Base-by-base conservation (phyloP, 768 basidiomycete genomes). In the Pleurotus djamor region DNA sequence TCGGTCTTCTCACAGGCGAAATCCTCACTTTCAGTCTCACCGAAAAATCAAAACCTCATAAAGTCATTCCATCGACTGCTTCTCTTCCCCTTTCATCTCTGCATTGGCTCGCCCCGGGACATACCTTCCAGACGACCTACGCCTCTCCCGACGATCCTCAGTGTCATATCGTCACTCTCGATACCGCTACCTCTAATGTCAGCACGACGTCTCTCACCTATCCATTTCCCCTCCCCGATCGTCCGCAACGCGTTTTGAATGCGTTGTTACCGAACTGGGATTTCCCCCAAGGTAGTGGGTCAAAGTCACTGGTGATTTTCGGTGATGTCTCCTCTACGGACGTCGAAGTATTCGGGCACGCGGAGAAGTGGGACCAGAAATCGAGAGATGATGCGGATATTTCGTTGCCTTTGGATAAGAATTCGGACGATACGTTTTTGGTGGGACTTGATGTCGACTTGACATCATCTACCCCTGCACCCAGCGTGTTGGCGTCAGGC, bases 1-100 rank as follows among this genome's bases (percentile, higher is more conserved):
- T 94, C 48, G 92, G 88, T 21, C 72, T 92, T 13, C 82, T 82
- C 63, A 79, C 77, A 16, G 91, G 91, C 2, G 87, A 88, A 57
- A 86, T 93, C 41, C 68, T 90, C 44, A 85, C 89, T 0, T 92
- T 84, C 67, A 77, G 81, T 41, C 79, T 87, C 21, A 75, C 75
- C 9, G 83, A 84, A 58, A 83, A 83, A 8, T 72, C 80, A 4
- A 71, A 75, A 2, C 77, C 79, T 5, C 84, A 89, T 66, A 84
- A 79, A 52, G 81, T 84, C 62, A 76, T 92, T 38, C 88, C 91
- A 16, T 73, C 85, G 0, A 80, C 85, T 0, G 72, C 79, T 10
- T 73, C 76, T 44, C 77, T 66, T 61, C 75, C 72, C 65, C 79
- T 78, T 48, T 75, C 85, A 32, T 83, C 85, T 5, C 70, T 84